Conservation (phyloP, 169 alveolate genomes). For the Toxoplasma gondii region DNA sequence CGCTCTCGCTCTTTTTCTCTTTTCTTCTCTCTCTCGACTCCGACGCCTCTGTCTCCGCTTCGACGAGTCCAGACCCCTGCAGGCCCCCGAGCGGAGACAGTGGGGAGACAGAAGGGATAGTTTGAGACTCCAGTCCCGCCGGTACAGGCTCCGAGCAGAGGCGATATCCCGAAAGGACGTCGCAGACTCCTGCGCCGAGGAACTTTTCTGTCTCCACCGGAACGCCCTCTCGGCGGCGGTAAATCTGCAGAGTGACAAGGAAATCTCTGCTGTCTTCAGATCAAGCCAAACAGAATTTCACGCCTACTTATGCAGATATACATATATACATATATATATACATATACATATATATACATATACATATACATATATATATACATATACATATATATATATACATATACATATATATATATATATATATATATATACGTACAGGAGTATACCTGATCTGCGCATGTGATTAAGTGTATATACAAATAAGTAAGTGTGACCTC, state of each 20-base stretch:
- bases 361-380: not conserved
- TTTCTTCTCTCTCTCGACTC: not conserved
- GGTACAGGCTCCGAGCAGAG: not conserved
- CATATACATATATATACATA: not conserved
- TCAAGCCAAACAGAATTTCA: not conserved
- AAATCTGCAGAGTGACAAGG: conserved; percentile 23
- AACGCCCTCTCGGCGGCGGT: conserved; percentile 47
- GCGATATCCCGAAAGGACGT: not conserved
- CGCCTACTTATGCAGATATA: too few relatives aligned
- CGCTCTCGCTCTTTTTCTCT: not conserved
- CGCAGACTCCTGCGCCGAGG: conserved; percentile 58
- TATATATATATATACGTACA: too few relatives aligned
- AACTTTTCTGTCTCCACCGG: conserved; percentile 49
- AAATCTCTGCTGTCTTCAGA: not conserved
- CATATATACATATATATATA: too few relatives aligned
- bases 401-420: not conserved
- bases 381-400: too few relatives aligned
- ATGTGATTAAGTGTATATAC: too few relatives aligned
- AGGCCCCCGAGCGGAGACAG: not conserved
- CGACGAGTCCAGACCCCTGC: not conserved
- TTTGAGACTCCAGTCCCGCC: not conserved
- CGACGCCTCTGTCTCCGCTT: not conserved
- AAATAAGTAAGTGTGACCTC: too few relatives aligned
- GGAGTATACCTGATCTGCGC: too few relatives aligned
- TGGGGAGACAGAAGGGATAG: not conserved